phyloP scores from a whole-genome alignment of 306 rosid species.

The Ormosia emarginata region DNA sequence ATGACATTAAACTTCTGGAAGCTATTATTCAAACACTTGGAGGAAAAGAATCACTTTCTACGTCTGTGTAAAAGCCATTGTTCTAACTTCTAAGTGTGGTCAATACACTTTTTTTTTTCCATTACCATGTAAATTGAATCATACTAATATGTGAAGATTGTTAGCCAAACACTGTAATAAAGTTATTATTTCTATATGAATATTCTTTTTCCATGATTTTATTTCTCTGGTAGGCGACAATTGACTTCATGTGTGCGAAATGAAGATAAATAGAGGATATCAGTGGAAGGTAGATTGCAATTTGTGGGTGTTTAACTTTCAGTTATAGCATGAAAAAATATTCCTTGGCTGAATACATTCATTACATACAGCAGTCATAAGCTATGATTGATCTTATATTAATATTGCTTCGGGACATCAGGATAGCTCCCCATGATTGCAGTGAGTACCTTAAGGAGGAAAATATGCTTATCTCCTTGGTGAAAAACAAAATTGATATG shows the following conservation, averaged over 20 bases:
- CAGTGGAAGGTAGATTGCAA: background rate
- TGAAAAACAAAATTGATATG: background rate
- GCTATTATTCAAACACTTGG: constrained; percentile 88
- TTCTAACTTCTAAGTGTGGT: background rate
- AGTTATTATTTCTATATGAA: background rate
- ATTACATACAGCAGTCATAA: background rate
- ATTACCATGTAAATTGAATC: constrained; percentile 27
- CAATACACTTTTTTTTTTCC: background rate
- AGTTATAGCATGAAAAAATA: background rate
- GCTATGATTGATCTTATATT: background rate
- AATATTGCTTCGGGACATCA: background rate
- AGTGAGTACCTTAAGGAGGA: background rate
- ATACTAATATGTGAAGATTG: constrained; percentile 9
- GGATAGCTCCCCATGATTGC: background rate
- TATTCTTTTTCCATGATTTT: background rate
- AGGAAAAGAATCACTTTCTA: constrained; percentile 46
- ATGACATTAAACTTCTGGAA: constrained; percentile 78
- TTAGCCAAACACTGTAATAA: background rate
- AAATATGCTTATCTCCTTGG: background rate
- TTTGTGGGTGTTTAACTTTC: background rate
- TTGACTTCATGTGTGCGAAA: background rate
- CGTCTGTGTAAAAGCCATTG: constrained; percentile 12
- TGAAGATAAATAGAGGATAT: background rate
- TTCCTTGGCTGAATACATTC: background rate
- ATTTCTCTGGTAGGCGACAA: background rate